Percentiles rank a stretch among this genome's conserved stretches.
These are phyloP conservation scores for Ensete glaucum DNA, from an alignment of 176 grass and related monocot species.

Conservation along the genomic window DNA sequence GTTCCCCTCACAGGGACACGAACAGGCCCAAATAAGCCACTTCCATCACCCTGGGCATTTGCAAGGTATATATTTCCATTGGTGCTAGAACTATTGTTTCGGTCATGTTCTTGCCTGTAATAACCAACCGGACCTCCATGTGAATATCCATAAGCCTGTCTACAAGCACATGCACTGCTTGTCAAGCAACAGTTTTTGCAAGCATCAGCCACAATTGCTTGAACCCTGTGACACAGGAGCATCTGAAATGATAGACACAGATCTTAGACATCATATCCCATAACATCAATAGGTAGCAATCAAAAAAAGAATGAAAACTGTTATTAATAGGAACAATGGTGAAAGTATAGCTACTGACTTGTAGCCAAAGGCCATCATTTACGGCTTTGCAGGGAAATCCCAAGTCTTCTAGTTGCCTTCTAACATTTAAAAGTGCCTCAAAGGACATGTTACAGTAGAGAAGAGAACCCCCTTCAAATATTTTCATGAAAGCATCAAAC, in stretches of 20 bases:
- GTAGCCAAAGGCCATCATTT: constrained; percentile 97
- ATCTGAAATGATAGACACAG: constrained; percentile 61
- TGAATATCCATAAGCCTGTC: constrained; percentile 65
- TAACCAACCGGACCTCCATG: constrained; percentile 39
- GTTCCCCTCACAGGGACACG: constrained; percentile 81
- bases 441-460: constrained; percentile 99
- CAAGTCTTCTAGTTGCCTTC: constrained; percentile 96
- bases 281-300: constrained; percentile 8
- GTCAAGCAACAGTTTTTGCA: constrained; percentile 93
- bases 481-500: constrained; percentile 85
- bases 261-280: constrained; percentile 20
- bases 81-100: constrained; percentile 51
- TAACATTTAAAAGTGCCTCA: constrained; percentile 74
- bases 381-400: constrained; percentile 97
- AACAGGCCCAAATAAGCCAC: constrained; percentile 53
- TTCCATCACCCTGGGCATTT: constrained; percentile 71
- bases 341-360: constrained; percentile 33
- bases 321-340: not conserved
- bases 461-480: constrained; percentile 95
- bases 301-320: not conserved
- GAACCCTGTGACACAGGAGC: constrained; percentile 85
- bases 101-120: constrained; percentile 83
- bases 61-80: constrained; percentile 57
- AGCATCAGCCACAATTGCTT: constrained; percentile 80
- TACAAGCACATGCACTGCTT: constrained; percentile 82